phyloP scores from a whole-genome alignment of 805 yeast species.

The Candida schatavii region DNA sequence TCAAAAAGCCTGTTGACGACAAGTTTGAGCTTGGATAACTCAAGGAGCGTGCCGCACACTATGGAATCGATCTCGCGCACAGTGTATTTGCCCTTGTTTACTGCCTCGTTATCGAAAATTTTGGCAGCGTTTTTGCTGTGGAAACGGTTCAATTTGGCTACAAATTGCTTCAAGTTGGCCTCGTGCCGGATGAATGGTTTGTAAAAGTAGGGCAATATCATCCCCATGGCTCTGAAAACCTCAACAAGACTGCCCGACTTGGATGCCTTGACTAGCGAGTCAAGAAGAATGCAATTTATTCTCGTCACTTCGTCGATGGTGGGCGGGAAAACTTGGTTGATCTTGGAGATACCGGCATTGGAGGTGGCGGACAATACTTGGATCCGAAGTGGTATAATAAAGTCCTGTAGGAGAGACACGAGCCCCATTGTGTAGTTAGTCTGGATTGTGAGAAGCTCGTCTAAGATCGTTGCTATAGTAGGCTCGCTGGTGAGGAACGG shows the following conservation, averaged over 20 bases:
- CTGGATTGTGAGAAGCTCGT: conserved; percentile 70
- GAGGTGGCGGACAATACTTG: conserved; percentile 57
- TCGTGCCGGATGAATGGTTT: conserved; percentile 93
- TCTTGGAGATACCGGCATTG: conserved; percentile 55
- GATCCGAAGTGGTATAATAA: conserved; percentile 74
- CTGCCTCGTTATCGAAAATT: conserved; percentile 25
- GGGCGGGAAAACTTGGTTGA: conserved; percentile 86
- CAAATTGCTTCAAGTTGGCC: conserved; percentile 77
- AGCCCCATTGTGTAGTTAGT: conserved; percentile 69
- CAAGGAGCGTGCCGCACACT: conserved; percentile 62
- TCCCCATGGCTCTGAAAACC: conserved; percentile 74
- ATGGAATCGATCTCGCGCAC: conserved; percentile 38
- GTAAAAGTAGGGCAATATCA: conserved; percentile 84
- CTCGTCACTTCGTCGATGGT: conserved; percentile 93
- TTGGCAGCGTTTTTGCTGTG: conserved; percentile 23
- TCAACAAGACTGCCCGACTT: conserved; percentile 68
- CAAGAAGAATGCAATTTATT: conserved; percentile 80
- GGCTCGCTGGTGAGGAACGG: conserved; percentile 8
- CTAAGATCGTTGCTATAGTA: conserved; percentile 51
- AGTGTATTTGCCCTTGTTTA: conserved; percentile 29
- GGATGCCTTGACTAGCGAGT: conserved; percentile 64
- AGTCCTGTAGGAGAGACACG: conserved; percentile 73
- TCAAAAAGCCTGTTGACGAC: conserved; percentile 60
- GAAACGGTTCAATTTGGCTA: conserved; percentile 47
- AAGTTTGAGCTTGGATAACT: conserved; percentile 67